phyloP scores from a whole-genome alignment of 116 monocot genomes.

The Papilionanthe hybrid region DNA sequence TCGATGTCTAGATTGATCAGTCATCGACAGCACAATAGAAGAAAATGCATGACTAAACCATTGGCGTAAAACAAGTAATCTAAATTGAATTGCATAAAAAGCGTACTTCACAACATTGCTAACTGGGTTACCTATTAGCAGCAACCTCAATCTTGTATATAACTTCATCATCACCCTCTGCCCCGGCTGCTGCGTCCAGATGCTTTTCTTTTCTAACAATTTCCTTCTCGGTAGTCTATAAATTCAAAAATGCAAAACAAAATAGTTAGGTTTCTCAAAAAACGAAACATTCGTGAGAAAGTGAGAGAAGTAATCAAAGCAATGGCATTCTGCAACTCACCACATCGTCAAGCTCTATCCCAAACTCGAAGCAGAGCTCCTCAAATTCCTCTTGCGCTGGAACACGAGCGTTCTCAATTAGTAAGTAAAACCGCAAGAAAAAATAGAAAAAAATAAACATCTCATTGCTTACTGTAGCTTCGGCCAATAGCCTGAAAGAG shows the following conservation, averaged over 20 bases:
- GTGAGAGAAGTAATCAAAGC: background rate
- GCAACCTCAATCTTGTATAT: conserved; percentile 96
- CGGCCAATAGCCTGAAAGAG: conserved; percentile 71
- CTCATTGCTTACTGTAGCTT: conserved; percentile 51
- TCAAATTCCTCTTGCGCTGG: conserved; percentile 90
- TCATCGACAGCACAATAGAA: background rate
- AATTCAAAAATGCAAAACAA: conserved; percentile 4
- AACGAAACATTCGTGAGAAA: background rate
- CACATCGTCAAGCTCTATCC: conserved; percentile 95
- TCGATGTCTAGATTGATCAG: background rate
- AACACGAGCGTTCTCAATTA: background rate
- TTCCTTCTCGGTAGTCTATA: conserved; percentile 85
- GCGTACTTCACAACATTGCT: background rate
- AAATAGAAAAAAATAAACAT: background rate
- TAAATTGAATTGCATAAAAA: background rate
- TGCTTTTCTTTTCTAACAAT: conserved; percentile 91
- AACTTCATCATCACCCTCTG: conserved; percentile 65
- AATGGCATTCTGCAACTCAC: conserved; percentile 24
- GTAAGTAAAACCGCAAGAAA: background rate
- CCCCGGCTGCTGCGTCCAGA: conserved; percentile 37
- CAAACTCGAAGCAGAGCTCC: conserved; percentile 82
- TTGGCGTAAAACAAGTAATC: background rate
- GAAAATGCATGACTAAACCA: background rate
- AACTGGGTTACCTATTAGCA: conserved; percentile 65
- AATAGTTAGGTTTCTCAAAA: conserved; percentile 4